Evolutionary conservation across 2,329 filamentous ascomycete species (phyloP), one percentile per base, ranked within the genome.

Genomic region (Fonsecaea pugnacius): DNA sequence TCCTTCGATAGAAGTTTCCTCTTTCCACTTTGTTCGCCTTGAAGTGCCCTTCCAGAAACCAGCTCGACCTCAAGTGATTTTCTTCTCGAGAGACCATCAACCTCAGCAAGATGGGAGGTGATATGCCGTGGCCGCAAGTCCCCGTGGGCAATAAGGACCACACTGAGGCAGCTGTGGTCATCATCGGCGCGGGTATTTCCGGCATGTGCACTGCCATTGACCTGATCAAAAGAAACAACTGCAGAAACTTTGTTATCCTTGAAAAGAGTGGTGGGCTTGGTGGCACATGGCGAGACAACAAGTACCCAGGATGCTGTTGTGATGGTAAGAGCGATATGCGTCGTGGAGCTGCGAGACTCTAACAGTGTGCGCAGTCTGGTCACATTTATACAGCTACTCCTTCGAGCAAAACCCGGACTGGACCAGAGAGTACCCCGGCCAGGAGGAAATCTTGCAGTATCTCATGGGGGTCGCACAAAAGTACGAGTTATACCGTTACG

Each of bases 351-450:
- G 12, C 32, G n/a, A 16, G 6, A 36, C 30, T n/a, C 46, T 58
- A 46, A 62, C 55, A 7, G 24, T 52, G 16, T 43, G n/a, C 33
- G 33, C 38, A 70, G 82, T 86, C 9, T 83, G 79, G 78, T 83
- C 79, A 36, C 75, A 80, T 54, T 75, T 88, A 2, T 88, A 88
- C 75, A 84, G 80, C 50, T 87, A 82, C 73, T 86, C 83, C 5
- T 88, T 88, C 69, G 85, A 84, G 38, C 84, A 85, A 58, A 87
- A 87, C 58, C 76, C 83, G 2, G 77, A 82, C 67, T 87, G 85
- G 85, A 82, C 82, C 0, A 75, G 83, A 18, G 79, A 85, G 60
- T 87, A 86, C 69, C 83, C 85, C 0, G 82, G 83, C 0, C 85
- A 88, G 69, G 83, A 86, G 70, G 85, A 88, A 71, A 85, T 88